phyloP scores from a whole-genome alignment of 768 basidiomycete genomes.

The Phylloporus rhodoxanthus region DNA sequence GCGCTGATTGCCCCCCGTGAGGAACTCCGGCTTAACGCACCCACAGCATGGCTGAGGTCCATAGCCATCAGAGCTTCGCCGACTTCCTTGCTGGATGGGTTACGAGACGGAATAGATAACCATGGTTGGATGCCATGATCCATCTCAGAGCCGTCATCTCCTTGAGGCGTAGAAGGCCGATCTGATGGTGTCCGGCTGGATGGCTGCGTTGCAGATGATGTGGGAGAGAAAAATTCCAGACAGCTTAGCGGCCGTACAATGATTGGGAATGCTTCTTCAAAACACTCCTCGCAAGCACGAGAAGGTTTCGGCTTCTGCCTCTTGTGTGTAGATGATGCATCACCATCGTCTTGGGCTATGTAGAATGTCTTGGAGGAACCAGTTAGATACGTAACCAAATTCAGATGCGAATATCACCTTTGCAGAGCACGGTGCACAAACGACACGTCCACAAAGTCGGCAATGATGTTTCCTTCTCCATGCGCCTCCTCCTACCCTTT shows the following conservation, averaged over 20 bases:
- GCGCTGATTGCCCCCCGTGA: constrained; percentile 15
- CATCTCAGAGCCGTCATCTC: constrained; percentile 6
- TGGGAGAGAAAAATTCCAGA: constrained; percentile 5
- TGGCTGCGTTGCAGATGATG: constrained; percentile 5
- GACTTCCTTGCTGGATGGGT: constrained; percentile 14
- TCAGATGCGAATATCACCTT: constrained; percentile 42
- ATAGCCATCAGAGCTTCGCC: constrained; percentile 37
- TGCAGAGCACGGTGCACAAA: constrained; percentile 79
- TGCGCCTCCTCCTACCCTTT: constrained; percentile 16
- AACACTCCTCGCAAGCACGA: constrained; percentile 82
- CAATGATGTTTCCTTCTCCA: constrained; percentile 77
- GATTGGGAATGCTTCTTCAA: constrained; percentile 77
- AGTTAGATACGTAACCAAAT: not conserved
- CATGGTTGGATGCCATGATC: constrained; percentile 24
- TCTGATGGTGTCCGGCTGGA: constrained; percentile 12
- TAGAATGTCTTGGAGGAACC: constrained; percentile 65
- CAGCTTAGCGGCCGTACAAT: not conserved
- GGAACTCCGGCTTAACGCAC: constrained; percentile 21
- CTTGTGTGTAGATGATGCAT: constrained; percentile 35
- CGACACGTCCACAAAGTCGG: constrained; percentile 76
- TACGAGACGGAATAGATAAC: constrained; percentile 26
- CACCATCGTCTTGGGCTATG: constrained; percentile 42
- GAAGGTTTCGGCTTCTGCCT: constrained; percentile 54
- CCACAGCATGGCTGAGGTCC: constrained; percentile 19
- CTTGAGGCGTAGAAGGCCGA: constrained; percentile 17